These are phyloP conservation scores for Populus hybrid DNA, from an alignment of 441 rosid genomes.

Conservation along the genomic window DNA sequence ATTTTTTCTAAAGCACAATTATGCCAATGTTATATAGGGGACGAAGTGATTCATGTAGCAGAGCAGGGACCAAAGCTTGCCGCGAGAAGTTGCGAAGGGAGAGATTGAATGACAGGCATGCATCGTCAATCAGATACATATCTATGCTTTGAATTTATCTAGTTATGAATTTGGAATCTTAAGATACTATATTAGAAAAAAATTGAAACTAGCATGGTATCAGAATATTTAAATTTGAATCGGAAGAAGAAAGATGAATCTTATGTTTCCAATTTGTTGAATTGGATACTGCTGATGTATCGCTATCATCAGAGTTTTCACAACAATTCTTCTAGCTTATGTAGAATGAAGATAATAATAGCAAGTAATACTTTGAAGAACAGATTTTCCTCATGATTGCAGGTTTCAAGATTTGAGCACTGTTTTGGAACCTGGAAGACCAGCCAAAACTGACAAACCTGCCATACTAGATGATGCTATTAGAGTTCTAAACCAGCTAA, in stretches of 20 bases:
- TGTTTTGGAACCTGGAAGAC: conserved; percentile 80
- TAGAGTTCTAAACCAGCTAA: conserved; percentile 67
- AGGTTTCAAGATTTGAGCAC: conserved; percentile 83
- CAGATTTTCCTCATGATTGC: conserved; percentile 13
- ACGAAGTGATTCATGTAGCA: conserved; percentile 51
- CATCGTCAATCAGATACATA: neutral
- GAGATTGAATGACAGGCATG: conserved; percentile 70
- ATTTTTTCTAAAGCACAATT: neutral
- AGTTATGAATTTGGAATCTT: neutral
- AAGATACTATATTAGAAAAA: neutral
- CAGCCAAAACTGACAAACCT: conserved; percentile 67
- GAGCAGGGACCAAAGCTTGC: conserved; percentile 67
- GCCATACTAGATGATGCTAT: conserved; percentile 85
- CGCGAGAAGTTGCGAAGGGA: conserved; percentile 88
- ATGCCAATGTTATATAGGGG: conserved; percentile 36
- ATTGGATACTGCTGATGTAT: neutral
- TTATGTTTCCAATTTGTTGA: neutral
- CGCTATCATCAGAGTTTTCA: neutral
- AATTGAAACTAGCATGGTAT: neutral
- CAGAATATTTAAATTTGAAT: neutral
- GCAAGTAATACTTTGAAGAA: neutral
- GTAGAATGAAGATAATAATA: neutral
- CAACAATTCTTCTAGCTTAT: neutral
- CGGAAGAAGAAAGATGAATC: neutral
- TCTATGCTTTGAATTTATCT: neutral